A percentile compares a stretch with the other conserved stretches of the same genome.
phyloP scores from a whole-genome alignment of 2,329 filamentous ascomycete species.

The Aureobasidium vineae region DNA sequence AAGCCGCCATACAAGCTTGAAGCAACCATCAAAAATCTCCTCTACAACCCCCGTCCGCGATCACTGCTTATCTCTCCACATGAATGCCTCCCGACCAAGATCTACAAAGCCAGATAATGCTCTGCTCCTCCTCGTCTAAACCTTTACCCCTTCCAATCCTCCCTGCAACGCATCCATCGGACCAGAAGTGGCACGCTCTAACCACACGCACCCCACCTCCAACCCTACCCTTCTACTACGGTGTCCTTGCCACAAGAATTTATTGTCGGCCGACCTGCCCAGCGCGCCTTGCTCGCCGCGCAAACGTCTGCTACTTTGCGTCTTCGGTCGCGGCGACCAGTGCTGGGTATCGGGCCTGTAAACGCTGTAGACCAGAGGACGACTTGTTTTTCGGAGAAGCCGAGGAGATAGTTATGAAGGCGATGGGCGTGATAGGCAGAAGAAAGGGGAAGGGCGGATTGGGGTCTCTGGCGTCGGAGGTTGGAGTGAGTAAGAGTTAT shows the following conservation, averaged over 20 bases:
- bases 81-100: too few species aligned
- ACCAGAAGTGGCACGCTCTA: not conserved
- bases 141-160: not conserved
- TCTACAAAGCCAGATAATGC: not conserved
- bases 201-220: not conserved
- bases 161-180: too few species aligned
- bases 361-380: constrained; percentile 52
- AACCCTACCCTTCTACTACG: constrained; percentile 52
- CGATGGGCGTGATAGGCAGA: constrained; percentile 31
- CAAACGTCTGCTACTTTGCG: constrained; percentile 57
- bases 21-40: too few species aligned
- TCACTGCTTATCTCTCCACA: too few species aligned
- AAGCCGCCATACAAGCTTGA: too few species aligned
- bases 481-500: constrained; percentile 57
- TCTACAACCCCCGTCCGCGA: too few species aligned
- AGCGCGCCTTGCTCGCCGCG: constrained; percentile 57
- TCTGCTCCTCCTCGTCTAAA: not conserved
- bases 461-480: constrained; percentile 51
- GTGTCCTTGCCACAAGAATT: constrained; percentile 56
- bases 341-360: constrained; percentile 57
- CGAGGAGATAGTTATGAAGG: constrained; percentile 27
- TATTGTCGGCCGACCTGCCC: constrained; percentile 63
- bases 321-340: constrained; percentile 48
- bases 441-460: constrained; percentile 35
- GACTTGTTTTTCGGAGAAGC: constrained; percentile 20